Base-by-base conservation (phyloP, 2,329 filamentous ascomycete species). In the Catunica adiposa region DNA sequence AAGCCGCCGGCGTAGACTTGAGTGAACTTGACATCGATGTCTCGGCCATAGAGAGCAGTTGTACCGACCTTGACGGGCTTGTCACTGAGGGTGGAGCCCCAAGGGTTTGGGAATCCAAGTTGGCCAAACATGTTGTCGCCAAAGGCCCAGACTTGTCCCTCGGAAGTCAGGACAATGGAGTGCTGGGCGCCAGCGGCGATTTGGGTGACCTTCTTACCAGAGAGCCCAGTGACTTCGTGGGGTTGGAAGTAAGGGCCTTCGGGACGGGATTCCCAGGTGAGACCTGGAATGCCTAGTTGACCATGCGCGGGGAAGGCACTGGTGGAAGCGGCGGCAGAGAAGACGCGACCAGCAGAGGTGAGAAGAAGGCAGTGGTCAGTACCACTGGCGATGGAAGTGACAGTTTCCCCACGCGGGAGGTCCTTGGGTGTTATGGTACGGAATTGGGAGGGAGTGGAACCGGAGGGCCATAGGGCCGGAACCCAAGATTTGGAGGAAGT, bases 101-200 rank as follows among this genome's bases (percentile, higher is more conserved):
- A 94, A 8, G 90, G 84, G 54, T 73, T 78, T 1, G 86, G 78
- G 62, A 90, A 81, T n/a, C 90, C 90, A 2, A 97, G 75, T 67
- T 97, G 92, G n/a, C 92, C 92, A 46, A 80, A 78, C 0, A 82
- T 82, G 69, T 97, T 97, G 67, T 97, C 89, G 38, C 92, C 92
- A 69, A 94, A 97, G 5, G 82, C 75, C 67, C 92, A 95, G 15
- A 92, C 76, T 15, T 81, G 79, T 15, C 90, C 90, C 54, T 83
- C 74, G 58, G 78, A 78, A 64, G 90, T 86, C 15, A 89, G 74
- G 0, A 81, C 85, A 1, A 94, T 70, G 3, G 88, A 94, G 69
- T 98, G 92, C 61, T 83, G 81, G 64, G 95, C 89, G 23, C 92
- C 92, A 1, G 87, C 73, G 1, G 90, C 89, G 57, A 97, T 83